Evolutionary conservation across 2,329 filamentous ascomycete species (phyloP), one percentile per base, ranked within the genome.

Genomic region (Venturia effusa): DNA sequence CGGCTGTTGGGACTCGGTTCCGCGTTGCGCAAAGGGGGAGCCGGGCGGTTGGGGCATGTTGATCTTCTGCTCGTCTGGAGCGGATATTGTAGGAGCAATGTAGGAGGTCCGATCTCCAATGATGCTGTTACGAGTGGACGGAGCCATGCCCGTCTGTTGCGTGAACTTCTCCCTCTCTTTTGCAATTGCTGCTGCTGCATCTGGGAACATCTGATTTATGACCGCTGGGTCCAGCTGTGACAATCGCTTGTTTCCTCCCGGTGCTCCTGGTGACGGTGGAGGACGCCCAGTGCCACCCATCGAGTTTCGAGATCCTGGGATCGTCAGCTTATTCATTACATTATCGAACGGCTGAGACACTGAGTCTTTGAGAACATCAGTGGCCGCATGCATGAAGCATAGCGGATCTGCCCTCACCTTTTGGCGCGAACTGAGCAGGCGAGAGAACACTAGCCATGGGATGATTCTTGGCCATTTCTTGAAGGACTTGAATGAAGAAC

Each of bases 151-250:
- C 4, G 92, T 96, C 74, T 96, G 90, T 75, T 97, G 92, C 22
- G 92, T 95, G 73, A 95, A 97, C 74, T 97, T 95, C 65, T 92
- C 93, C 80, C 97, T 97, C 76, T 99, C 93, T 66, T 94, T 96
- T 32, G 93, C 93, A 74, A 99, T 97, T n/a, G 94, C 94, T 51
- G 93, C 93, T 17, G 94, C 94, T 55, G 94, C 94, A 79, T 99
- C 94, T 7, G 94, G 94, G 75, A 99, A 99, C 94, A 99, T 97
- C 71, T 91, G 92, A 76, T 96, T 96, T 77, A 99, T 97, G 30
- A 91, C 95, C 39, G 88, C 91, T 5, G 90, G 83, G 73, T 97
- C 93, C 64, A 99, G 85, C n/a, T 89, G 92, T 57, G 94, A 97
- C 74, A 96, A 94, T 69, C 94, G 88, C 80, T 97, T 97, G 13